phyloP scores from a whole-genome alignment of 192 early-diverging fungal genomes.

The Gryganskiella cystojenkinii region DNA sequence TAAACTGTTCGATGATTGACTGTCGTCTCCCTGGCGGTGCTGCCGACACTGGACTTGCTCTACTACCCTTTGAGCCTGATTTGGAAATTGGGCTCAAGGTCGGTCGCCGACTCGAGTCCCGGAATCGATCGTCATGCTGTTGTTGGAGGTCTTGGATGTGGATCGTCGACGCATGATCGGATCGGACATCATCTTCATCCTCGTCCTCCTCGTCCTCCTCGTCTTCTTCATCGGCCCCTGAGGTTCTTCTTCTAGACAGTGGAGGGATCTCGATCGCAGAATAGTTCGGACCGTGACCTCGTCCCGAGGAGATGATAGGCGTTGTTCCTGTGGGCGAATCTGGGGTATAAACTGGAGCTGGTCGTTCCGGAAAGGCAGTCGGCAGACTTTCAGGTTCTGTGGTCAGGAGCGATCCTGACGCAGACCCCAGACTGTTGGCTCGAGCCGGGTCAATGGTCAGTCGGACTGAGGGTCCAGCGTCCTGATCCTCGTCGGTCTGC shows the following conservation, averaged over 20 bases:
- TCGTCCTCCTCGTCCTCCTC: too few species aligned
- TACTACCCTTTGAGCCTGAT: neutral
- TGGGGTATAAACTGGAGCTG: neutral
- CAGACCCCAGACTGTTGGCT: neutral
- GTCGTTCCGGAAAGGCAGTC: neutral
- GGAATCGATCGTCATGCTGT: neutral
- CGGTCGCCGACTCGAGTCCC: too few species aligned
- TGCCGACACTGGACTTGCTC: neutral
- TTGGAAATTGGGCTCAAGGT: neutral
- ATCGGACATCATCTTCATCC: neutral
- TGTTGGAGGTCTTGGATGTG: neutral
- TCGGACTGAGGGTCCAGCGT: neutral
- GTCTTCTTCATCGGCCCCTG: too few species aligned
- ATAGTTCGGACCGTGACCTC: conserved; percentile 17
- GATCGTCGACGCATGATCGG: neutral
- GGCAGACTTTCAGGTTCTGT: neutral
- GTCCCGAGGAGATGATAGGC: conserved; percentile 23
- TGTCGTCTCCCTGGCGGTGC: neutral
- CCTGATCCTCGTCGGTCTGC: neutral
- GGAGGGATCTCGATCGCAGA: conserved; percentile 11
- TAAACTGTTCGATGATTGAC: conserved; percentile 1
- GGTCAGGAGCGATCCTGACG: neutral
- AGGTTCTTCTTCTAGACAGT: too few species aligned
- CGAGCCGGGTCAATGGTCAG: neutral
- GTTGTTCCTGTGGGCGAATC: conserved; percentile 15